A percentile compares a stretch with the other conserved stretches of the same genome.
phyloP scores from a whole-genome alignment of 2,329 filamentous ascomycete species.

The Ceratocystiopsis brevicomis region DNA sequence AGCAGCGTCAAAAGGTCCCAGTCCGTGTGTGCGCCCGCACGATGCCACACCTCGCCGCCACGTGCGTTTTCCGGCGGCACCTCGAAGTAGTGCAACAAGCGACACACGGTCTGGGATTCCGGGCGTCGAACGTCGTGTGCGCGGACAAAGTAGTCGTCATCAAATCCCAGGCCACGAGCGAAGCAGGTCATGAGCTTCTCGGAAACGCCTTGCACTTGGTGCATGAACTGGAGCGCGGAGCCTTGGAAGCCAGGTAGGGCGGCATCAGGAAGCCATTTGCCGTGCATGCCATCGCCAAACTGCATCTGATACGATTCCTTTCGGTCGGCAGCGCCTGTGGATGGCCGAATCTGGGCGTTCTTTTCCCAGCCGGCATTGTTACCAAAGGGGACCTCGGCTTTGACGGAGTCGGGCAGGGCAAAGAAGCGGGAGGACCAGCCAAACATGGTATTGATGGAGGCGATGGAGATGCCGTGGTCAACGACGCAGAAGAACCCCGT shows the following conservation, averaged over 20 bases:
- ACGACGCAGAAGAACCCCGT: conserved; percentile 41
- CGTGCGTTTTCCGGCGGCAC: conserved; percentile 5
- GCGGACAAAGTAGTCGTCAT: conserved; percentile 32
- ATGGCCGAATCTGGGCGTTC: conserved; percentile 36
- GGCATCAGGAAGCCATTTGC: conserved; percentile 10
- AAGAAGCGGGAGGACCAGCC: conserved; percentile 28
- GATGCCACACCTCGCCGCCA: conserved; percentile 21
- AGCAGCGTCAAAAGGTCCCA: conserved; percentile 40
- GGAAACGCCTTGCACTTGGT: conserved; percentile 21
- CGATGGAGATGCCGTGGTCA: conserved; percentile 31
- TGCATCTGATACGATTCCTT: conserved; percentile 45
- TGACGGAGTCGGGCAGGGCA: conserved; percentile 28
- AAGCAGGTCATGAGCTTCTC: conserved; percentile 37
- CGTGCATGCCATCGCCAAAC: conserved; percentile 32
- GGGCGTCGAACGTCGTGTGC: conserved; percentile 28
- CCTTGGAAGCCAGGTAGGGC: conserved; percentile 27
- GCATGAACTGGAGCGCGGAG: conserved; percentile 17
- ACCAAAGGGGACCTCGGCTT: conserved; percentile 33
- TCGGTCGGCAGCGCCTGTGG: conserved; percentile 35
- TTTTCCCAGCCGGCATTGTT: conserved; percentile 43
- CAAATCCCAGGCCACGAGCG: conserved; percentile 32
- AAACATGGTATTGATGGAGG: conserved; percentile 32
- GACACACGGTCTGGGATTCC: conserved; percentile 32
- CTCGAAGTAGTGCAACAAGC: conserved; percentile 18
- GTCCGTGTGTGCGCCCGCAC: conserved; percentile 38